Conservation (phyloP, 2,329 filamentous ascomycete genomes). For the Neonectria magnoliae region DNA sequence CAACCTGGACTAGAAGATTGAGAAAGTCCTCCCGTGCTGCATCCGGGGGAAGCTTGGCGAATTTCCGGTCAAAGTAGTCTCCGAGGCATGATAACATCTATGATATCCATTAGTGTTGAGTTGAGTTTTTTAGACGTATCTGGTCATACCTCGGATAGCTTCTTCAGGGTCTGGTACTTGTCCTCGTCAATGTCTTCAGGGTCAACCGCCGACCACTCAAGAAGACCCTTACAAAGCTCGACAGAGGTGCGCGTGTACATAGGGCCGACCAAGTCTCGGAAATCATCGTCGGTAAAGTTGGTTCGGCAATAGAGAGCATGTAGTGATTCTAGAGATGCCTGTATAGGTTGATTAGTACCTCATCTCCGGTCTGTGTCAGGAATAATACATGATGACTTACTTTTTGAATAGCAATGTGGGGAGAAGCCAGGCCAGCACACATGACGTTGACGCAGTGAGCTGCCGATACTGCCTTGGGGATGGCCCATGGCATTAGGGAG, state of each 20-base stretch:
- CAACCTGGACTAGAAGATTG: constrained; percentile 79
- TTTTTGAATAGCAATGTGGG: constrained; percentile 78
- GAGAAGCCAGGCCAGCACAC: constrained; percentile 75
- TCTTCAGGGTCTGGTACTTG: constrained; percentile 92
- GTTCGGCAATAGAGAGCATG: constrained; percentile 82
- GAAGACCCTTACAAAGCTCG: constrained; percentile 76
- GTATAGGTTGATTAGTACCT: constrained; percentile 26
- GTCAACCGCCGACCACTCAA: constrained; percentile 82
- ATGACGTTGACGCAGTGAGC: constrained; percentile 76
- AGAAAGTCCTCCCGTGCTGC: constrained; percentile 79
- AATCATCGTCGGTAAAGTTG: constrained; percentile 80
- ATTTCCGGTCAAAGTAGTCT: constrained; percentile 83
- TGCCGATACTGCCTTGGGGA: constrained; percentile 81
- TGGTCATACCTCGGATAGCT: constrained; percentile 83
- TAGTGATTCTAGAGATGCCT: constrained; percentile 85
- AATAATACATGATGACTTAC: constrained; percentile 50
- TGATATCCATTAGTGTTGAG: neutral
- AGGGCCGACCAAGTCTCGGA: constrained; percentile 78
- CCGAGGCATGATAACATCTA: constrained; percentile 88
- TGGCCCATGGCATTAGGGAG: constrained; percentile 86
- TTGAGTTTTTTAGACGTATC: neutral
- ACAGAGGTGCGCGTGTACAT: constrained; percentile 81
- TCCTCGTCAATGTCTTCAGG: constrained; percentile 87
- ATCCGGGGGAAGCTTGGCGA: constrained; percentile 69
- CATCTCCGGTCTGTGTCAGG: neutral